Base-by-base conservation (phyloP, 2,329 filamentous ascomycete species). In the Stachybotrys echinatus region DNA sequence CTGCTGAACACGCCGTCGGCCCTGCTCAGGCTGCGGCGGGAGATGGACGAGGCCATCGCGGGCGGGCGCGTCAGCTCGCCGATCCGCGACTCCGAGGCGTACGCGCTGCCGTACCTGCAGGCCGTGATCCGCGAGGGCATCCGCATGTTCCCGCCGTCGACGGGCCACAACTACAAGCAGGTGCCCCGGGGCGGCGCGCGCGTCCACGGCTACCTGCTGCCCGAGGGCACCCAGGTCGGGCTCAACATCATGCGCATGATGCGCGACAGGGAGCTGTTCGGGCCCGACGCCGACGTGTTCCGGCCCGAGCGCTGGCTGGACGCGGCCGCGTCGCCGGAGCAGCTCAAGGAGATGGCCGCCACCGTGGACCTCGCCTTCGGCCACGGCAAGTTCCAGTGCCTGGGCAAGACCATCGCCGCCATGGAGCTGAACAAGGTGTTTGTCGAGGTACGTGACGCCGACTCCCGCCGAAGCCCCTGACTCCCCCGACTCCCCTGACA, bases 51-150 rank as follows among this genome's bases (percentile, higher is more conserved):
- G 0, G 75, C 76, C 40, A 69, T 73, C 0, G 53, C 54, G 0
- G 51, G 59, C 3, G 68, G 67, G 3, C 54, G 49, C 2, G 61
- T 76, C 39, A 66, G 67, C 2, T 46, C 59, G 2, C 58, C 65
- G 1, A 59, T 80, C 21, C 64, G 71, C 2, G 79, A 75, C 74
- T 55, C 58, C 3, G 68, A 81, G 56, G 67, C 72, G 1, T 76
- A 80, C 53, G 59, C 56, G 4, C 65, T 83, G 2, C 65, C 73
- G 0, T 82, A 81, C 61, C 72, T 83, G 55, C 78, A 81, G 59
- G 79, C 79, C 1, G 80, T 78, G 48, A 64, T 83, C 7, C 78
- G 76, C 39, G 79, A 83, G 59, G 72, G 75, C 2, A 74, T 83
- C 66, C 76, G 79, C 4, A 64, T 82, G 50, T 74, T 76, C 6